Conservation (phyloP, 305 asterid species). For the Fraxinus paxiana region DNA sequence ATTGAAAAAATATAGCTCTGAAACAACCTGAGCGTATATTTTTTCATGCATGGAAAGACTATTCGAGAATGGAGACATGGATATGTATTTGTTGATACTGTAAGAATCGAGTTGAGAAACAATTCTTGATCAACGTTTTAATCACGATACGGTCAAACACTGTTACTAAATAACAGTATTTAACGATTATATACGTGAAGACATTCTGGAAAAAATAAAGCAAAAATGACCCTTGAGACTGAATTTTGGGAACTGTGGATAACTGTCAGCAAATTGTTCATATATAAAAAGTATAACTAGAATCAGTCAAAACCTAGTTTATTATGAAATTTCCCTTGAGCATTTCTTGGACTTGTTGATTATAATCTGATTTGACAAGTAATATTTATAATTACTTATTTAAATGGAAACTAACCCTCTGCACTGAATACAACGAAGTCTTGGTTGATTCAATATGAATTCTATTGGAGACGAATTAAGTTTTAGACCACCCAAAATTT, state of each 20-base stretch:
- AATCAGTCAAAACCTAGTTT: constrained; percentile 42
- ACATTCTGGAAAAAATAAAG: not conserved
- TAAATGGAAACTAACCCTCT: constrained; percentile 14
- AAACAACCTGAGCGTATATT: not conserved
- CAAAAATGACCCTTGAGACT: constrained; percentile 8
- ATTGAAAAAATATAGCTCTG: not conserved
- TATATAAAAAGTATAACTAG: not conserved
- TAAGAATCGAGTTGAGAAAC: not conserved
- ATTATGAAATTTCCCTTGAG: constrained; percentile 21
- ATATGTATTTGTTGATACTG: not conserved
- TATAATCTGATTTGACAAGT: constrained; percentile 34
- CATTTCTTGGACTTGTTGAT: constrained; percentile 28
- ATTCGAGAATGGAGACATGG: not conserved
- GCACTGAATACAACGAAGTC: constrained; percentile 43
- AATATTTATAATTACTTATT: not conserved
- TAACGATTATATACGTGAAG: constrained; percentile 3
- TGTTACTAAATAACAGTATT: not conserved
- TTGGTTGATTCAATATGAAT: not conserved
- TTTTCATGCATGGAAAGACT: constrained; percentile 4
- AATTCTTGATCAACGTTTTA: not conserved
- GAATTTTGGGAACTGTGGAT: constrained; percentile 13
- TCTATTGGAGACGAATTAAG: not conserved
- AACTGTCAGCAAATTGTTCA: not conserved
- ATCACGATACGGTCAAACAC: constrained; percentile 1
- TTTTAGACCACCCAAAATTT: not conserved